Evolutionary conservation across 2,329 filamentous ascomycete species (phyloP).

Genomic region (Trichoderma atroviride): DNA sequence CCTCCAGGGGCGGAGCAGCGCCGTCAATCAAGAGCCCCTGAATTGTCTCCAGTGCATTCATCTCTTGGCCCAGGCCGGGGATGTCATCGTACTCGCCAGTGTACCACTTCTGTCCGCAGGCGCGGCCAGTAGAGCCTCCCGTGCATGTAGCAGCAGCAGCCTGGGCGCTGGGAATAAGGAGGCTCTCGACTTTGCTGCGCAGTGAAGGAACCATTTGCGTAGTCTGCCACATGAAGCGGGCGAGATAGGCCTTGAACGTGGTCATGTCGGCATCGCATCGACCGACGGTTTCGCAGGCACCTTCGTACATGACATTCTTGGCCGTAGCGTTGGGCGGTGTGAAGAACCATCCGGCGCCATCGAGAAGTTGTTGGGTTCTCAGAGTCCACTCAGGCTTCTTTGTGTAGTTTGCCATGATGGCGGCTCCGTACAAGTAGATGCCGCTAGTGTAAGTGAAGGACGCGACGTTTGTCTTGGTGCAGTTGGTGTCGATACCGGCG

Average conservation of each 20-base stretch:
- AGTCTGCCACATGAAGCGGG: conserved; percentile 65
- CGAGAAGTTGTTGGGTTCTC: conserved; percentile 55
- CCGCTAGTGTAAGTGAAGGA: conserved; percentile 69
- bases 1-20: conserved; percentile 50
- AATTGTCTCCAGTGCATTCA: conserved; percentile 65
- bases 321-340: conserved; percentile 49
- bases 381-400: conserved; percentile 56
- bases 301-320: conserved; percentile 66
- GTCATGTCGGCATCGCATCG: conserved; percentile 66
- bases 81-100: conserved; percentile 57
- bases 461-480: conserved; percentile 53
- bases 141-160: conserved; percentile 62
- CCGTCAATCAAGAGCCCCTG: conserved; percentile 58
- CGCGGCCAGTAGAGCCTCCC: conserved; percentile 53
- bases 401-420: conserved; percentile 65
- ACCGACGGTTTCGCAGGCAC: conserved; percentile 62
- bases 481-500: conserved; percentile 57
- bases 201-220: conserved; percentile 60
- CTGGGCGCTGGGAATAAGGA: conserved; percentile 55
- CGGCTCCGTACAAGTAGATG: conserved; percentile 66
- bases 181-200: conserved; percentile 47
- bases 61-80: conserved; percentile 63
- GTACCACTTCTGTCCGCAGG: conserved; percentile 68
- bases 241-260: conserved; percentile 69
- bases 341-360: conserved; percentile 59